Base-by-base conservation (phyloP, 2,329 filamentous ascomycete species). In the Cladosporium austrohemisphaericum region DNA sequence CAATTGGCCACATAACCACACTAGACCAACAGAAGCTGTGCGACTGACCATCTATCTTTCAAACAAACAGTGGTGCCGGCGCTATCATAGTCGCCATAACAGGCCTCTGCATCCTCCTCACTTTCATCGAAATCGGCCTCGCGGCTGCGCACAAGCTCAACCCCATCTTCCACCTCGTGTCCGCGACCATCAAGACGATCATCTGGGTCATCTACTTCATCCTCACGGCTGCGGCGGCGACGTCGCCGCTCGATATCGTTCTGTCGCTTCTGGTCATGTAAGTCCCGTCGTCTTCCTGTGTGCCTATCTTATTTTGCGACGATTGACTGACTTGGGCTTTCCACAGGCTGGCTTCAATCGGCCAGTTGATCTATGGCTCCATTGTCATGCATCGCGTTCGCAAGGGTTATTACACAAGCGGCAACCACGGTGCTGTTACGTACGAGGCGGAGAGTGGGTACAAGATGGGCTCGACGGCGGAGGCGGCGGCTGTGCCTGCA, bases 351-450 rank as follows among this genome's bases (percentile, higher is more conserved):
- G 5, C 67, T 67, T 53, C 33, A n/a, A n/a, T 71, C 41, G 62
- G 58, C 33, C 64, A 70, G 51, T 63, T 72, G 53, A 60, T 71
- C 49, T 73, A 74, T 59, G 65, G 65, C 19, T 58, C 60, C 33
- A 57, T 71, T 51, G 57, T 64, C 23, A 64, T 67, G 53, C 62
- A 65, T 49, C 63, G 67, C 43, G 55, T 60, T 47, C 68, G 69
- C 46, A 67, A 65, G 52, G 60, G 61, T 18, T 57, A 55, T 7
- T 63, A 62, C 47, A 41, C 13, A 10, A 19, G 2, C 7, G 7
- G 3, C 8, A 13, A 13, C 10, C 14, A 31, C 9, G 38, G 26
- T 4, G 14, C 2, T 22, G 26, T 41, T 2, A 11, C 38, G 18
- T 29, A 41, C 13, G 25, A 41, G 26, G 6, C 25, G 25, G 25